Conservation (phyloP, 1,139 yeast species). For the Blastobotrys apis region DNA sequence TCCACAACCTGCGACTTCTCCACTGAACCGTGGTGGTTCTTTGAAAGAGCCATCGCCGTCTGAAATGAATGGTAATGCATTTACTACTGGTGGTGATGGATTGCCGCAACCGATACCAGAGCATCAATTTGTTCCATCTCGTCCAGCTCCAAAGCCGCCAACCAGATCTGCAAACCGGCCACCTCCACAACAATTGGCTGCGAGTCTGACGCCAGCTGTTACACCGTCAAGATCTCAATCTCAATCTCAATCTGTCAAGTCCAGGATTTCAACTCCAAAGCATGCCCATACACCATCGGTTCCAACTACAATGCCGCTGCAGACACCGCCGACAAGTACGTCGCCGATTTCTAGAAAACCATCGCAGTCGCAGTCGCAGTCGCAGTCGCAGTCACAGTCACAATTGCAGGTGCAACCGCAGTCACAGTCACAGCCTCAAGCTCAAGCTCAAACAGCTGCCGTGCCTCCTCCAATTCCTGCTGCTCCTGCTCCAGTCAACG, state of each 20-base stretch:
- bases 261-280: too few relatives aligned
- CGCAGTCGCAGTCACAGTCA: background rate
- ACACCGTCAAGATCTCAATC: too few relatives aligned
- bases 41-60: conserved; percentile 13
- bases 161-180: conserved; percentile 1
- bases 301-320: background rate
- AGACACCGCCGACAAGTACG: background rate
- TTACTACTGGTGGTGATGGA: conserved; percentile 8
- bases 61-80: conserved; percentile 11
- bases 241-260: too few relatives aligned
- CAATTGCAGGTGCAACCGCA: background rate
- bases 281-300: background rate
- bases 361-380: background rate
- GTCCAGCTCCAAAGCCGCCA: conserved; percentile 32
- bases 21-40: background rate
- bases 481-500: conserved; percentile 12
- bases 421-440: background rate
- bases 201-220: too few relatives aligned
- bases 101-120: conserved; percentile 6
- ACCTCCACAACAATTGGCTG: background rate
- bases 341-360: conserved; percentile 6
- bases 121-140: conserved; percentile 24
- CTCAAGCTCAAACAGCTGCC: background rate
- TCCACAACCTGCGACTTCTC: conserved; percentile 30
- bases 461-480: background rate